These are phyloP conservation scores for Endogone sp. DNA, from an alignment of 192 early-diverging fungal genomes.

Conservation along the genomic window DNA sequence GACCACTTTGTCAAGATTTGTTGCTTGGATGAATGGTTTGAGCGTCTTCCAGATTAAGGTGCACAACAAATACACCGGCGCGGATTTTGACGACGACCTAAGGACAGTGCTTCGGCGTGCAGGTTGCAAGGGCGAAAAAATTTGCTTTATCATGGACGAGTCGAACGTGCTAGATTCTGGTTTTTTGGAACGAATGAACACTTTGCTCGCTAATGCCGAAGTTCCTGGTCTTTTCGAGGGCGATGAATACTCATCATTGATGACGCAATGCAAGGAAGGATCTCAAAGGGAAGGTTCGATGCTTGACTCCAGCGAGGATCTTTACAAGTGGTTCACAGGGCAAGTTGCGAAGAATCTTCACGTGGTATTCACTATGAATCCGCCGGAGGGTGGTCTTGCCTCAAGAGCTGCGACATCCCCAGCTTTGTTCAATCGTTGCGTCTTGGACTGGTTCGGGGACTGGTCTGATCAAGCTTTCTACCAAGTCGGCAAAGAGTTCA, in stretches of 20 bases:
- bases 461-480: slow-evolving; percentile 98
- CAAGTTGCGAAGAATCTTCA: slow-evolving; percentile 97
- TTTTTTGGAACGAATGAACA: slow-evolving; percentile 99
- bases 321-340: slow-evolving; percentile 97
- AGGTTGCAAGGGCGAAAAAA: slow-evolving; percentile 97
- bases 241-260: slow-evolving; percentile 90
- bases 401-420: slow-evolving; percentile 95
- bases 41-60: slow-evolving; percentile 95
- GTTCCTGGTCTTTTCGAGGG: slow-evolving; percentile 99
- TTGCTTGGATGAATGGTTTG: slow-evolving; percentile 99
- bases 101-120: slow-evolving; percentile 81
- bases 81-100: slow-evolving; percentile 99
- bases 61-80: slow-evolving; percentile 94
- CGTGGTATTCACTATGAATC: slow-evolving; percentile 99
- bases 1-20: slow-evolving; percentile 96
- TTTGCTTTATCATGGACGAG: slow-evolving; percentile 98
- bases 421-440: slow-evolving; percentile 99
- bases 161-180: slow-evolving; percentile 95
- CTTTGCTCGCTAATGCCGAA: slow-evolving; percentile 96
- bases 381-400: slow-evolving; percentile 87
- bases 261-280: slow-evolving; percentile 94
- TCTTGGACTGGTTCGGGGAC: slow-evolving; percentile 99
- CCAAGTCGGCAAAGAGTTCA: slow-evolving; percentile 98
- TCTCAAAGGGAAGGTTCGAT: slow-evolving; percentile 89
- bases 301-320: slow-evolving; percentile 91